phyloP scores from a whole-genome alignment of 1,284 basidiomycete species.

The Tilletia setariae region DNA sequence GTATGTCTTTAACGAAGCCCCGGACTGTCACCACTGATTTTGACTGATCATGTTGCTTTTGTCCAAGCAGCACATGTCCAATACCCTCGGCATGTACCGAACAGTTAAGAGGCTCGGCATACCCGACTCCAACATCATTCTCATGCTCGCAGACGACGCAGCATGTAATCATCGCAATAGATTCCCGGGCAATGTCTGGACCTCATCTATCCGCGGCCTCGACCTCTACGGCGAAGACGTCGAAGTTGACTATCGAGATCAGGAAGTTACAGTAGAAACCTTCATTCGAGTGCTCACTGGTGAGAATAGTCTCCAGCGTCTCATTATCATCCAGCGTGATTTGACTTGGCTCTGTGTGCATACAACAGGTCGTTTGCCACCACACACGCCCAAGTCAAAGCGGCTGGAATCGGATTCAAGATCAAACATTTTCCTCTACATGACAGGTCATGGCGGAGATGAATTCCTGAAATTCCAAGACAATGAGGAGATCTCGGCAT shows the following conservation, averaged over 20 bases:
- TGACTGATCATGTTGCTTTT: constrained; percentile 2
- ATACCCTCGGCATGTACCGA: constrained; percentile 96
- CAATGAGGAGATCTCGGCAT: constrained; percentile 93
- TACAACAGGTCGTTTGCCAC: constrained; percentile 36
- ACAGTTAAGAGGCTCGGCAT: constrained; percentile 97
- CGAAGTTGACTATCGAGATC: constrained; percentile 95
- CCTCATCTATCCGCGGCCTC: constrained; percentile 70
- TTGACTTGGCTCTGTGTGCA: background rate
- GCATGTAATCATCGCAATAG: constrained; percentile 90
- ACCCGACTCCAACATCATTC: constrained; percentile 94
- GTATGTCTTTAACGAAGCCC: constrained; percentile 60
- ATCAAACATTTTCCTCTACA: constrained; percentile 95
- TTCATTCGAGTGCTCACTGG: constrained; percentile 86
- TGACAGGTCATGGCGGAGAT: constrained; percentile 96
- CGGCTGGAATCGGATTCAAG: constrained; percentile 82
- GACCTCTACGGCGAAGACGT: constrained; percentile 95
- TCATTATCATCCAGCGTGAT: constrained; percentile 18
- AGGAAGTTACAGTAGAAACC: constrained; percentile 96
- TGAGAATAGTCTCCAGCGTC: constrained; percentile 54
- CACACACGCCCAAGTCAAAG: constrained; percentile 77
- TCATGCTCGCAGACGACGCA: constrained; percentile 96
- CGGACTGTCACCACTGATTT: background rate
- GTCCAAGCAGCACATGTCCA: constrained; percentile 80
- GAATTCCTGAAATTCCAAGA: constrained; percentile 99
- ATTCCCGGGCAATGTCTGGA: constrained; percentile 86